phyloP scores from a whole-genome alignment of 1,284 basidiomycete species.

The Meira nashicola region DNA sequence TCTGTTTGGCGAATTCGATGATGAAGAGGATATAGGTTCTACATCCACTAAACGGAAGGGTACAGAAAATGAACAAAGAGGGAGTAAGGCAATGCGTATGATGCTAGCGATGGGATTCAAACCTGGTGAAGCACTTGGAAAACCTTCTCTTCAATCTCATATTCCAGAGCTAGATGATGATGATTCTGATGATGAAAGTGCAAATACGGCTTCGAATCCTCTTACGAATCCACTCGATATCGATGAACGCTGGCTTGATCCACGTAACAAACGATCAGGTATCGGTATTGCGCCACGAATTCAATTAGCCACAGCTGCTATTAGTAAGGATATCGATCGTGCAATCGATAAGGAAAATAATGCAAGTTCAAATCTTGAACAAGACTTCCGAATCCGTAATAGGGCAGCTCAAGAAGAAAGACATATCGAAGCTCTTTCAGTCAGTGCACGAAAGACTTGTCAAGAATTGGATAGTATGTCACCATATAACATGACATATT shows the following conservation, averaged over 20 bases:
- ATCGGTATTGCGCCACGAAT: neutral
- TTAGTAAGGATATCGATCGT: no score
- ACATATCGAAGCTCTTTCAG: conserved; percentile 10
- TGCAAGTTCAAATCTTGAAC: neutral
- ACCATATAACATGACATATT: conserved; percentile 2
- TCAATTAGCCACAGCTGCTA: no score
- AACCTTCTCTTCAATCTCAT: no score
- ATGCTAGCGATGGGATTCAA: conserved; percentile 20
- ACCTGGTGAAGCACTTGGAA: conserved; percentile 13
- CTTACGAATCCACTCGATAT: conserved; percentile 4
- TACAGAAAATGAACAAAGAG: neutral
- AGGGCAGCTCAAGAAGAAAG: conserved; percentile 1
- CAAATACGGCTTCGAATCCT: neutral
- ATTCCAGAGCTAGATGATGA: neutral
- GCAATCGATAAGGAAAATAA: no score
- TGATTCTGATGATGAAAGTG: neutral
- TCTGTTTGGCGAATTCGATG: conserved; percentile 2
- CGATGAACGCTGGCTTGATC: conserved; percentile 13
- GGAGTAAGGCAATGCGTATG: conserved; percentile 18
- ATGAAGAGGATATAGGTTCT: neutral
- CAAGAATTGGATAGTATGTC: conserved; percentile 15
- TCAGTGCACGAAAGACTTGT: conserved; percentile 11
- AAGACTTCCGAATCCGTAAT: conserved; percentile 8
- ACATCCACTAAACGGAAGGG: neutral
- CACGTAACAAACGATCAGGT: neutral